Base-by-base conservation (phyloP, 805 yeast genomes). In the Schwanniomyces occidentalis region DNA sequence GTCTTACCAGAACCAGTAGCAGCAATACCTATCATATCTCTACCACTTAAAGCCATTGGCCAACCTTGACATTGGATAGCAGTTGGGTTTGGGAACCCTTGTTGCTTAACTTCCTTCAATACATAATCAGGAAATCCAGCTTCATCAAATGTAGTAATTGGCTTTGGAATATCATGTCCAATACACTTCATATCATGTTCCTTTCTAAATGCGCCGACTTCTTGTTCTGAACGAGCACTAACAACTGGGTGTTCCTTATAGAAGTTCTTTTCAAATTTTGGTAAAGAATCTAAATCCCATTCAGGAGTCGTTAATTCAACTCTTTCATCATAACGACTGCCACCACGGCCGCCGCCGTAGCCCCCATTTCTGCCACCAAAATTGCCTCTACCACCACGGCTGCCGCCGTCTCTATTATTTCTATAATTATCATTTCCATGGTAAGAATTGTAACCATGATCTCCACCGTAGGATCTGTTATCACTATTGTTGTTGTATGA, bases 1-100 rank as follows among this genome's bases (percentile, higher is more conserved):
- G 99, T 93, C 76, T 93, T 93, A 76, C 99, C 99, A 37, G 97
- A 90, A 70, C 99, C 99, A 49, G 99, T 93, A 51, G 96, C 85
- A 38, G 99, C 98, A 63, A 93, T 84, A 76, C 99, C 99, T 67
- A 93, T 86, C 91, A 93, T 85, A 64, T 93, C 98, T 72, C 98
- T 87, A 74, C 99, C 99, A 53, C 91, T 81, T 40, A 90, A 75
- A 57, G 99, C 99, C 99, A 93, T 93, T 46, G 99, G 99, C 99
- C 99, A 93, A 73, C 99, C 99, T 74, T 93, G 99, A 68, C 96
- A 88, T 73, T 93, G 99, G 58, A 93, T 93, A 48, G 88, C 89
- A 38, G 99, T 93, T 54, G 99, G 99, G 47, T 72, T 78, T 37
- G 82, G 93, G 72, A 93, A 93, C 42, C 98, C 98, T 68, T 86